phyloP scores from a whole-genome alignment of 208 protist genomes.

The Trypanosoma lewisi region DNA sequence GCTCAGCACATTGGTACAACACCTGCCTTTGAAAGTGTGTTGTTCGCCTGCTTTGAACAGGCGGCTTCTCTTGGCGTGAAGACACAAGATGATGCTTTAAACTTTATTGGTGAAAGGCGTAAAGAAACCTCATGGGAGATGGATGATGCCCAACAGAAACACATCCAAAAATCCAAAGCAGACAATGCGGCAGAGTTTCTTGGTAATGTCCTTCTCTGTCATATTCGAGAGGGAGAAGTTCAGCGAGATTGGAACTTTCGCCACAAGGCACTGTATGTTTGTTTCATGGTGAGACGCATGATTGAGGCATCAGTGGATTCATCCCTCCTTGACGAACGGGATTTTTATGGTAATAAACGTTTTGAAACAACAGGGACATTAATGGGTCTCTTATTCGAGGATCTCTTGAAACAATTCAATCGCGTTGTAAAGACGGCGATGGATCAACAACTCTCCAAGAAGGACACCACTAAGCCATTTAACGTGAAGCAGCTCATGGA shows the following conservation, averaged over 20 bases:
- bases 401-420: conserved; percentile 99
- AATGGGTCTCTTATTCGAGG: conserved; percentile 98
- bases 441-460: conserved; percentile 90
- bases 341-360: conserved; percentile 99
- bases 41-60: conserved; percentile 97
- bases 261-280: conserved; percentile 97
- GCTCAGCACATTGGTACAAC: conserved; percentile 96
- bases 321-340: conserved; percentile 95
- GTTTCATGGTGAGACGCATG: conserved; percentile 97
- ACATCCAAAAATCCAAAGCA: conserved; percentile 80
- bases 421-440: conserved; percentile 92
- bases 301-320: conserved; percentile 92
- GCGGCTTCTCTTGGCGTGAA: conserved; percentile 73
- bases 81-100: conserved; percentile 93
- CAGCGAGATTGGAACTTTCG: conserved; percentile 96
- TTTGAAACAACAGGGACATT: conserved; percentile 97
- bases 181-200: conserved; percentile 96
- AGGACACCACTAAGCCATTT: conserved; percentile 86
- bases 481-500: conserved; percentile 91
- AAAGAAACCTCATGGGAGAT: conserved; percentile 77
- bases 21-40: conserved; percentile 76
- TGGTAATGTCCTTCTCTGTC: conserved; percentile 91
- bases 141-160: conserved; percentile 61
- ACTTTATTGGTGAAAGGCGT: conserved; percentile 96
- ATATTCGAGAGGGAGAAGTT: conserved; percentile 90